Percentiles rank a stretch among this genome's conserved stretches.
Conservation (phyloP, 345 rosid genomes). For the Rhizophora mangle region DNA sequence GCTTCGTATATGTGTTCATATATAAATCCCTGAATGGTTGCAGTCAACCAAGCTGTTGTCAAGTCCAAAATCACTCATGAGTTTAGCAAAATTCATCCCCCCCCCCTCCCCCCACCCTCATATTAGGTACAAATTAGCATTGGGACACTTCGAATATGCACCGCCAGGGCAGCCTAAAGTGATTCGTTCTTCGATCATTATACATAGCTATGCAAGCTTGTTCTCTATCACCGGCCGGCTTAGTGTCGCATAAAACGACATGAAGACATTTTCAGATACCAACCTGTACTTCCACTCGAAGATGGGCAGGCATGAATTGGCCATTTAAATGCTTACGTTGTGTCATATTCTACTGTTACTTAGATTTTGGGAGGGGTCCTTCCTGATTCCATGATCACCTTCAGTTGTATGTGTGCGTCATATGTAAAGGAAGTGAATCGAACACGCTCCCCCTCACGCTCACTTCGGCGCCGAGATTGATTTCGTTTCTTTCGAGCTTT, state of each 20-base stretch:
- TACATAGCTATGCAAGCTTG: not conserved
- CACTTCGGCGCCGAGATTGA: not conserved
- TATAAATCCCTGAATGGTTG: not conserved
- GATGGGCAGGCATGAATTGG: not conserved
- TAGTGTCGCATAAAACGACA: not conserved
- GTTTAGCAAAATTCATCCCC: not conserved
- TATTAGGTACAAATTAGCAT: not conserved
- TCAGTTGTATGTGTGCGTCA: not conserved
- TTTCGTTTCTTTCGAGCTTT: constrained; percentile 1
- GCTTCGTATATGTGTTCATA: not conserved
- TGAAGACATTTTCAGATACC: not conserved
- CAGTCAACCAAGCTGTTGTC: not conserved
- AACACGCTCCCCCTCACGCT: not conserved
- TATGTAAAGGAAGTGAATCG: not conserved
- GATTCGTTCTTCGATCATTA: not conserved
- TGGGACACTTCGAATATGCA: not conserved
- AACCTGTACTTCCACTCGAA: not conserved
- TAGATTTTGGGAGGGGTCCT: not conserved
- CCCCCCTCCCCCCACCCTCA: not conserved
- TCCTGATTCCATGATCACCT: constrained; percentile 10
- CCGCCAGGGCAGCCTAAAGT: not conserved
- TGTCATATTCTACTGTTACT: not conserved
- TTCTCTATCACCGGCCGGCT: not conserved
- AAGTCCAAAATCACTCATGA: not conserved
- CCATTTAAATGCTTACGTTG: not conserved